Conservation (phyloP, 116 monocot genomes). For the Phalaenopsis hybrid region DNA sequence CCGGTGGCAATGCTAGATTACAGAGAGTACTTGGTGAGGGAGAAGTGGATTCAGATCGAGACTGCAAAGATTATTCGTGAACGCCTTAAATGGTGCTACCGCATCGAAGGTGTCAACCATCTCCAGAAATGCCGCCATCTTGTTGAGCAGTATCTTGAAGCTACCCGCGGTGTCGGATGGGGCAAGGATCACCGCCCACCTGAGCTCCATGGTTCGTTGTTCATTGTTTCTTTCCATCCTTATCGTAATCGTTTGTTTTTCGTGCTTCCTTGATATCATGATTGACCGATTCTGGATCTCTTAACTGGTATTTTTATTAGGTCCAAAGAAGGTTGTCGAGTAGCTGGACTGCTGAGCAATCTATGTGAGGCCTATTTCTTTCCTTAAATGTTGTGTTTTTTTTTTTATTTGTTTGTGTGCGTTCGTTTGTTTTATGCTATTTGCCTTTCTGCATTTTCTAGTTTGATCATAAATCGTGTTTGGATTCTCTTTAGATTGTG, state of each 20-base stretch:
- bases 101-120: conserved; percentile 89
- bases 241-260: background rate
- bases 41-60: conserved; percentile 99
- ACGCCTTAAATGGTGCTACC: conserved; percentile 82
- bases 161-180: conserved; percentile 86
- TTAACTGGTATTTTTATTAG: conserved; percentile 3
- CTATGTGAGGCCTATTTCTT: conserved; percentile 1
- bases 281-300: background rate
- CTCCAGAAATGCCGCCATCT: conserved; percentile 85
- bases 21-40: conserved; percentile 77
- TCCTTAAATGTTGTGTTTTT: background rate
- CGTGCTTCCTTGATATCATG: background rate
- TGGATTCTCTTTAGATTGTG: background rate
- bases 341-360: background rate
- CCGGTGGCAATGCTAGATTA: conserved; percentile 94
- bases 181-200: conserved; percentile 74
- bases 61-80: conserved; percentile 90
- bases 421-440: background rate
- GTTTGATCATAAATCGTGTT: background rate
- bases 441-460: background rate
- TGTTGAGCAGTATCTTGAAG: conserved; percentile 72
- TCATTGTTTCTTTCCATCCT: background rate
- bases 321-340: conserved; percentile 18
- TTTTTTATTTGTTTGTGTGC: background rate
- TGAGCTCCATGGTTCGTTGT: conserved; percentile 56